These are phyloP conservation scores for Orobanche coerulescens DNA, from an alignment of 257 asterid species.

Conservation along the genomic window DNA sequence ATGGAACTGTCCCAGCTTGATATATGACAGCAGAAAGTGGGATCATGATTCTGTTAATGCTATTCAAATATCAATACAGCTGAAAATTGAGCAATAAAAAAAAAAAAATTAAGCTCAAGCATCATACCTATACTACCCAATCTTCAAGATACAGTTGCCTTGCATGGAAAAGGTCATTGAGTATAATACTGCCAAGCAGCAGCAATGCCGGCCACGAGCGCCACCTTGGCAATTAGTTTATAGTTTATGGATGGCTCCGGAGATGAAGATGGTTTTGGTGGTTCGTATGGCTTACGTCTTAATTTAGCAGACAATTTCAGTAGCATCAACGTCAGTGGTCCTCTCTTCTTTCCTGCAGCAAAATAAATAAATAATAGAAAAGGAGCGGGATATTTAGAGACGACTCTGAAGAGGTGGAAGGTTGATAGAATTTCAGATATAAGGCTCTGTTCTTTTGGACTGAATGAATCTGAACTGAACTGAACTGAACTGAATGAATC, in stretches of 20 bases:
- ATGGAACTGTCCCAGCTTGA: not conserved
- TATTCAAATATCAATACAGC: conserved; percentile 12
- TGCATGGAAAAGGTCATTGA: conserved; percentile 38
- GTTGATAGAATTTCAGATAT: not conserved
- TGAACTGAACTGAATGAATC: no score
- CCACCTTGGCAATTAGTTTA: conserved; percentile 56
- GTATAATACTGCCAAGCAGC: conserved; percentile 68
- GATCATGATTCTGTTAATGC: not conserved
- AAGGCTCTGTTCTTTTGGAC: no score
- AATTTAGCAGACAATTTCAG: conserved; percentile 51
- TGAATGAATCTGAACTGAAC: no score
- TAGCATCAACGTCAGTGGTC: conserved; percentile 43
- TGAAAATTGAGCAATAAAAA: not conserved
- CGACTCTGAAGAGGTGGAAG: not conserved
- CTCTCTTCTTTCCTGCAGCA: conserved; percentile 42
- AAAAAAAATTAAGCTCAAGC: no score
- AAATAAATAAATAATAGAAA: not conserved
- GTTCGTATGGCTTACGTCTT: conserved; percentile 50
- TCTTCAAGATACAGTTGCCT: conserved; percentile 18
- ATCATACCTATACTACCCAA: conserved; percentile 23
- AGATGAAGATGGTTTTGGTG: conserved; percentile 34
- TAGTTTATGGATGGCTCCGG: conserved; percentile 32
- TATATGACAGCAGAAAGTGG: conserved; percentile 10
- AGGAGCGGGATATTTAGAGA: not conserved
- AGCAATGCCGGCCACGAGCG: conserved; percentile 53